Conservation (phyloP, 805 yeast species). For the Pichia insulana region DNA sequence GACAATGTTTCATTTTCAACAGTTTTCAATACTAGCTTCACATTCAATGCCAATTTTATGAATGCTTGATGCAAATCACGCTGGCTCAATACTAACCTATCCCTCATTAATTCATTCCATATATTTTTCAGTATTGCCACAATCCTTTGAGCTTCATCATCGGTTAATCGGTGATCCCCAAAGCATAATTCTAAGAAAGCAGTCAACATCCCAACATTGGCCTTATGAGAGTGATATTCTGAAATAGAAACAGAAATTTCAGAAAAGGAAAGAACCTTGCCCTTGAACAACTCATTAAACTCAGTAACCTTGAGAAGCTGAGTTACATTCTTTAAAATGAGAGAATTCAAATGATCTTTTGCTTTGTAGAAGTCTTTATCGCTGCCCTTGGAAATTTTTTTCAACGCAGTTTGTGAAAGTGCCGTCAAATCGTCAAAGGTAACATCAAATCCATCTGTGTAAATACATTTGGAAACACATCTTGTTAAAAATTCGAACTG, state of each 20-base stretch:
- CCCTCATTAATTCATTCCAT: conserved; percentile 52
- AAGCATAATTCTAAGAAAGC: conserved; percentile 10
- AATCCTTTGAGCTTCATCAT: conserved; percentile 15
- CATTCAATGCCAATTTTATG: conserved; percentile 42
- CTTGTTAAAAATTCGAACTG: conserved; percentile 20
- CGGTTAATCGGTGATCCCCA: conserved; percentile 6
- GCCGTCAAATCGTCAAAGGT: conserved; percentile 15
- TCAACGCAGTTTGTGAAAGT: conserved; percentile 16
- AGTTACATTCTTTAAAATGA: conserved; percentile 13
- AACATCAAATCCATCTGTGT: conserved; percentile 18
- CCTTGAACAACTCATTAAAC: conserved; percentile 2
- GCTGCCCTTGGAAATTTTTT: conserved; percentile 15
- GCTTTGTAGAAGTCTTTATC: conserved; percentile 34
- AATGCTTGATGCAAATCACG: conserved; percentile 50
- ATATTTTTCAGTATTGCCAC: conserved; percentile 32
- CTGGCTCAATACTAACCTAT: conserved; percentile 58
- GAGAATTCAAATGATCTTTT: conserved; percentile 33
- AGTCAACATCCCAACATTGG: conserved; percentile 12
- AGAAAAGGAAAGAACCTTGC: conserved; percentile 9
- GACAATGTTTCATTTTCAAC: conserved; percentile 23
- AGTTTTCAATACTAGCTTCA: conserved; percentile 32
- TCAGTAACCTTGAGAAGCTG: conserved; percentile 13
- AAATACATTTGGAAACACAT: conserved; percentile 19
- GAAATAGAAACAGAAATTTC: conserved; percentile 12
- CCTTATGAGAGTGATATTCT: conserved; percentile 15